Evolutionary conservation across 768 basidiomycete genomes (phyloP), one percentile per base, ranked within the genome.

Genomic region (Vararia minispora): DNA sequence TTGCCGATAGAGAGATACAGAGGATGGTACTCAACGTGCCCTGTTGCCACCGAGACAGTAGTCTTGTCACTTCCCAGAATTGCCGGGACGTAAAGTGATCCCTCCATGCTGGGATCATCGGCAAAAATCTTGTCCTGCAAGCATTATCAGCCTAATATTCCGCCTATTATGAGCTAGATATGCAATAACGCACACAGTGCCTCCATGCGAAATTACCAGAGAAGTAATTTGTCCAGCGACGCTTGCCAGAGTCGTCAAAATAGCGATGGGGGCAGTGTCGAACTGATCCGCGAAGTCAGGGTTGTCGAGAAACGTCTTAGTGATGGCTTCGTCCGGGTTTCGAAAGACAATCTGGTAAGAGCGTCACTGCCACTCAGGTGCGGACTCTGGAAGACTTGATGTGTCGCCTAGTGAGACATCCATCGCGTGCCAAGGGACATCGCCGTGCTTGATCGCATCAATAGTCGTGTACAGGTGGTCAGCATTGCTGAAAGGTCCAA

Each of bases 51-150:
- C 4, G 37, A 38, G 5, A 38, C 37, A 4, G 28, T 38, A 2
- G 37, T 38, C 16, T 38, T 38, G 28, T 38, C 37, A 26, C 27
- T 29, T 10, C 37, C 37, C 8, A 38, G 16, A 4, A 38, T 38
- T 6, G 30, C 23, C 17, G 37, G 37, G 16, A 11, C 4, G 5
- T 20, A 26, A 12, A 27, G 25, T 3, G 35, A 10, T 9, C 24
- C 35, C n/a, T 36, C 13, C 1, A 11, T 25, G 24, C 11, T 17
- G 2, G 35, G 23, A 26, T 36, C 35, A 20, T 16, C 23, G 4
- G 14, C 35, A 17, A 20, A 16, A 6, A 25, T 36, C 3, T 36
- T 25, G 6, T 26, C 11, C 35, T 17, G n/a, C n/a, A 21, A 16
- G 8, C 20, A 34, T 17, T 7, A 18, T 12, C 17, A 18, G 31